These are phyloP conservation scores for Parathielavia hyrcaniae DNA, from an alignment of 495 filamentous ascomycete genomes.

Conservation along the genomic window DNA sequence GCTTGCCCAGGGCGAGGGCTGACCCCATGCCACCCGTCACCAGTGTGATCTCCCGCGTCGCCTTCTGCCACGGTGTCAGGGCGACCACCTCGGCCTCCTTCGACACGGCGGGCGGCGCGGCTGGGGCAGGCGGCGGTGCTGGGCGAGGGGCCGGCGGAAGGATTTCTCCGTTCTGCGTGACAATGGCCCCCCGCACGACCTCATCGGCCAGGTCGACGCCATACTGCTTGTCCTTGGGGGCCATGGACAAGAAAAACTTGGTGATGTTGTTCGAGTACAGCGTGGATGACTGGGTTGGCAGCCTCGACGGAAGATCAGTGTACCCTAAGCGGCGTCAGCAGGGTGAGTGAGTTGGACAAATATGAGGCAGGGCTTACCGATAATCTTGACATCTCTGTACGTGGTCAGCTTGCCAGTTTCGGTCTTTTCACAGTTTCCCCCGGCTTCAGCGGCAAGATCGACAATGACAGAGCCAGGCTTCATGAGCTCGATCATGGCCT, in stretches of 20 bases:
- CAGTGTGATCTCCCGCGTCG: slow-evolving; percentile 58
- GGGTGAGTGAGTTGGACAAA: slow-evolving; percentile 7
- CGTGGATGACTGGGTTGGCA: slow-evolving; percentile 75
- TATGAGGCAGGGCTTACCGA: slow-evolving; percentile 49
- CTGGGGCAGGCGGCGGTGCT: slow-evolving; percentile 59
- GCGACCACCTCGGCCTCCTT: slow-evolving; percentile 55
- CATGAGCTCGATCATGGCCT: slow-evolving; percentile 71
- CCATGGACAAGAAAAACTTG: slow-evolving; percentile 72
- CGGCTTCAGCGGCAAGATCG: slow-evolving; percentile 73
- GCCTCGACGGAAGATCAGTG: slow-evolving; percentile 71
- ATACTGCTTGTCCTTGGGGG: slow-evolving; percentile 64
- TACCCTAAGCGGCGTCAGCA: slow-evolving; percentile 49
- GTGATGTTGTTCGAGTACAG: slow-evolving; percentile 84
- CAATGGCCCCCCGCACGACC: slow-evolving; percentile 72
- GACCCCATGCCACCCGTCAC: slow-evolving; percentile 69
- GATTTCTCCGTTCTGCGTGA: slow-evolving; percentile 65
- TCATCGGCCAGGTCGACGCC: slow-evolving; percentile 71
- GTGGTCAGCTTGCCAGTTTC: slow-evolving; percentile 58
- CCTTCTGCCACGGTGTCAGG: slow-evolving; percentile 71
- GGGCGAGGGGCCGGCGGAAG: slow-evolving; percentile 65
- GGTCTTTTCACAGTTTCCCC: slow-evolving; percentile 74
- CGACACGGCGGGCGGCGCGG: slow-evolving; percentile 42
- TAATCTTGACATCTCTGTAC: slow-evolving; percentile 70
- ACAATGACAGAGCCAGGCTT: slow-evolving; percentile 76
- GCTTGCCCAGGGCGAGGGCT: slow-evolving; percentile 64